Conservation (phyloP, 495 filamentous ascomycete genomes). For the Xylaria telfairii region DNA sequence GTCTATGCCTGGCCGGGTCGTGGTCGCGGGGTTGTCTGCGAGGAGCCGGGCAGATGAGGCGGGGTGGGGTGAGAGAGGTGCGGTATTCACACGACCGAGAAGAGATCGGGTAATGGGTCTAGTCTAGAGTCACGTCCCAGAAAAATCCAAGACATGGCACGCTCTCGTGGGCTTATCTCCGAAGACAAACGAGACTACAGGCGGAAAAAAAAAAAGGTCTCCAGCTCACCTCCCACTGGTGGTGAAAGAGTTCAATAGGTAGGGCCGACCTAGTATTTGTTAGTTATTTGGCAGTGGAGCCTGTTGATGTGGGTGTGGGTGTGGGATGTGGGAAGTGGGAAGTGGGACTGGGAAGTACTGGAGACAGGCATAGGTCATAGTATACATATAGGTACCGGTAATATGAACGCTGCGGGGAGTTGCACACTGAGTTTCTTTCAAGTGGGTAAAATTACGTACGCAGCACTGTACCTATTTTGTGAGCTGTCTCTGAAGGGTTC, state of each 20-base stretch:
- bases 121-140: constrained; percentile 15
- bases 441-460: constrained; percentile 8
- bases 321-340: neutral
- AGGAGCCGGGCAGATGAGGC: constrained; percentile 4
- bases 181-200: constrained; percentile 10
- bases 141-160: constrained; percentile 22
- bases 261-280: neutral
- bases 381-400: too few relatives aligned
- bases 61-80: constrained; percentile 15
- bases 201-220: neutral
- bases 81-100: constrained; percentile 18
- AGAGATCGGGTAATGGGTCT: constrained; percentile 10
- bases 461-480: too few relatives aligned
- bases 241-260: constrained; percentile 4
- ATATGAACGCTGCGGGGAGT: constrained; percentile 1
- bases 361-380: too few relatives aligned
- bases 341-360: neutral
- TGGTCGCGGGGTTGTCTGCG: neutral
- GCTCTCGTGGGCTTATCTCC: constrained; percentile 20
- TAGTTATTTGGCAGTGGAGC: constrained; percentile 1
- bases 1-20: neutral
- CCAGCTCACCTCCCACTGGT: constrained; percentile 1
- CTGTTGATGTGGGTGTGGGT: neutral
- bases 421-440: constrained; percentile 19
- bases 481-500: neutral